Evolutionary conservation across 148 eudicot genomes (phyloP).

Genomic region (Persicaria maculosa): DNA sequence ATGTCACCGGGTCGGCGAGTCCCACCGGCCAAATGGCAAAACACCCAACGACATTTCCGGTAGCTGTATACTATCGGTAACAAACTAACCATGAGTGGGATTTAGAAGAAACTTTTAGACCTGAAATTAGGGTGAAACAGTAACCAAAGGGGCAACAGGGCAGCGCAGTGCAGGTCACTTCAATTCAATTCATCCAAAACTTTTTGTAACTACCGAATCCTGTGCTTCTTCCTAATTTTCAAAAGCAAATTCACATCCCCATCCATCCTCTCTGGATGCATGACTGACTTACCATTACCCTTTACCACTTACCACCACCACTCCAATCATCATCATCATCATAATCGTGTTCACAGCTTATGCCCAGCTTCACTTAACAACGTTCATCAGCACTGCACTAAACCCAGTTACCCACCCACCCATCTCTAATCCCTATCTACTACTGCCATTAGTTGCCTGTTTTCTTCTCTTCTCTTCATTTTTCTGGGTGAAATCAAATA

Average conservation of each 20-base stretch:
- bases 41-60: too few relatives aligned
- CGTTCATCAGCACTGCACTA: not conserved
- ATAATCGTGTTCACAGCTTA: too few relatives aligned
- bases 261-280: constrained; percentile 3
- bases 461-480: not conserved
- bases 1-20: too few relatives aligned
- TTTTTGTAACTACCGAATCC: not conserved
- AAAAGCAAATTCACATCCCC: not conserved
- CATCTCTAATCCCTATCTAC: too few relatives aligned
- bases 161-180: not conserved
- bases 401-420: too few relatives aligned
- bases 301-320: too few relatives aligned
- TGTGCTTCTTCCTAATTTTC: not conserved
- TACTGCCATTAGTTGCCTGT: not conserved
- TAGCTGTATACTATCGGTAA: too few relatives aligned
- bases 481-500: not conserved
- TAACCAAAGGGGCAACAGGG: too few relatives aligned
- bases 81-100: too few relatives aligned
- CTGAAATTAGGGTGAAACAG: not conserved
- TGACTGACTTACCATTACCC: not conserved
- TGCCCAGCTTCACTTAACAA: not conserved
- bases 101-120: too few relatives aligned
- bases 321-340: too few relatives aligned
- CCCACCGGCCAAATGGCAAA: too few relatives aligned
- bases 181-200: constrained; percentile 12